Evolutionary conservation across 2,329 filamentous ascomycete genomes (phyloP).

Genomic region (Rhinocladiella similis): DNA sequence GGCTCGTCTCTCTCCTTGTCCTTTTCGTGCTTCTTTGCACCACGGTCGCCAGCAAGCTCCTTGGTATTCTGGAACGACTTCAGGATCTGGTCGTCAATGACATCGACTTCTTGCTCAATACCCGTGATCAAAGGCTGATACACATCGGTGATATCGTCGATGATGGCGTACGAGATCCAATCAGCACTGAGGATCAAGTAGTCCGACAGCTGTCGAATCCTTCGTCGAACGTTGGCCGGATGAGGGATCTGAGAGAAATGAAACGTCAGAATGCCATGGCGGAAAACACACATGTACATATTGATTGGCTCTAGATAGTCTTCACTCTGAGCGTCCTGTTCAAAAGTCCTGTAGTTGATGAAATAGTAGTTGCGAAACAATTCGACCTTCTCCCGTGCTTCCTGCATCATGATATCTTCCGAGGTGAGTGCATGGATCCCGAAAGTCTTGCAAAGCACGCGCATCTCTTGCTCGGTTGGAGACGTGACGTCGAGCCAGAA

Average conservation of each 20-base stretch:
- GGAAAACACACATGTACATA: conserved; percentile 96
- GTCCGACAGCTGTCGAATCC: conserved; percentile 90
- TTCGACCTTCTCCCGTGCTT: conserved; percentile 96
- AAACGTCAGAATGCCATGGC: conserved; percentile 92
- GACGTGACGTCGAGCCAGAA: conserved; percentile 95
- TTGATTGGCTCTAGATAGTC: conserved; percentile 94
- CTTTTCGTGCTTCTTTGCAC: conserved; percentile 44
- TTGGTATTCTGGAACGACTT: conserved; percentile 66
- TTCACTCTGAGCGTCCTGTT: conserved; percentile 86
- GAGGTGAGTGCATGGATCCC: conserved; percentile 93
- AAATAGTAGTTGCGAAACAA: conserved; percentile 98
- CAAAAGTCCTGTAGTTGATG: conserved; percentile 96
- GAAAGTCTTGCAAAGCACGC: conserved; percentile 85
- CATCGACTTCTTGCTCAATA: conserved; percentile 95
- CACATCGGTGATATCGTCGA: conserved; percentile 97
- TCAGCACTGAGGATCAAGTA: conserved; percentile 91
- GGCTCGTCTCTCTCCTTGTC: conserved; percentile 43
- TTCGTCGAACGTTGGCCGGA: conserved; percentile 88
- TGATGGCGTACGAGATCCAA: conserved; percentile 98
- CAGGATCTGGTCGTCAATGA: conserved; percentile 91
- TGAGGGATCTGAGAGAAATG: conserved; percentile 94
- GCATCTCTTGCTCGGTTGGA: conserved; percentile 95
- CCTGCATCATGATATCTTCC: conserved; percentile 96
- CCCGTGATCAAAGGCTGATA: conserved; percentile 89
- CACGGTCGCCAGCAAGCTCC: conserved; percentile 35